Base-by-base conservation (phyloP, 371 early-diverging fungal genomes). In the Globomyces sp. region DNA sequence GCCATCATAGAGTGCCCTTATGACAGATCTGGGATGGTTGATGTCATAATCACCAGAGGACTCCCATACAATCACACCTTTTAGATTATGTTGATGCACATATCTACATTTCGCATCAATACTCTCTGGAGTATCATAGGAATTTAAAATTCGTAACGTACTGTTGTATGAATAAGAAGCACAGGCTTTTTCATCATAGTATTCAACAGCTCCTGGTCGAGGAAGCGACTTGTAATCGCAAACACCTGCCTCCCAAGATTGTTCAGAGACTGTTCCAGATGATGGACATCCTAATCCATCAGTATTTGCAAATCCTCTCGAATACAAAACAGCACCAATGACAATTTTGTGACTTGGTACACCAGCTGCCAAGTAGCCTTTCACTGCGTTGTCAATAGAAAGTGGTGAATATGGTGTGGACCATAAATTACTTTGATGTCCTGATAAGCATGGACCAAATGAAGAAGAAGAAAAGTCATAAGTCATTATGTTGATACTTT, bases 211-310 rank as follows among this genome's bases (percentile, higher is more conserved):
- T 41, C 87, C 87, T 2, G 84, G 80, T 9, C 77, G 61, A 0
- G 91, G 93, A 50, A 93, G 70, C 4, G 71, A 60, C 70, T 87
- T 88, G 74, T 88, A 89, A 72, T 92, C 92, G 66, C 86, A 86
- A 1, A 90, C 72, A 0, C 95, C 95, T 55, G 81, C 80, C 72
- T 95, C 94, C 93, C 94, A 93, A 2, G 88, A 90, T 89, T 50
- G 81, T 72, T 76, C 87, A 85, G 36, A 77, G 49, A 77, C 60
- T 52, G 71, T 43, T 10, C 80, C 80, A 34, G 9, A 34, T 0
- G 72, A 66, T 4, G 76, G 76, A 8, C 79, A 68, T 1, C 86
- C 86, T 1, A 88, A 63, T 67, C 46, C 91, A 65, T 81, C 71
- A 3, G 93, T 94, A 66, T 91, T 88, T 59, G 83, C 81, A 73